Base-by-base conservation (phyloP, 164 flowering plant species). In the Brasenia schreberi region DNA sequence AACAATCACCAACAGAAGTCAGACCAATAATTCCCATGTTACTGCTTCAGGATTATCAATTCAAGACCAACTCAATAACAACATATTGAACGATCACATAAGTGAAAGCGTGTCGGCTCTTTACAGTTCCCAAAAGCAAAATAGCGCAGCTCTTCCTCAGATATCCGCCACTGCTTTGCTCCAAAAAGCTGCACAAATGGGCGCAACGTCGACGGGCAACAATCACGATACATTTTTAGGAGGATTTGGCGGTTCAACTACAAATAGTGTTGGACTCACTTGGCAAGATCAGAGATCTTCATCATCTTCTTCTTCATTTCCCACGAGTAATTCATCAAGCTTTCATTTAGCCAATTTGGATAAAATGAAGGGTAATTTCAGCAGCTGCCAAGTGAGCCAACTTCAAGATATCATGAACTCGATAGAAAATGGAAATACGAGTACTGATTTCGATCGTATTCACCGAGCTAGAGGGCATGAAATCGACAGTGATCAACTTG, bases 351-450 rank as follows among this genome's bases (percentile, higher is more conserved):
- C 27, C 27, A 23, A 23, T 23, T 23, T 23, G 27, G 27, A 56
- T 56, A 0, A 56, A 56, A 56, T 56, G 59, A 56, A n/a, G 59
- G 18, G 64, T 27, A 73, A 73, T 60, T 79, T 71, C 63, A 66
- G 27, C 27, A 23, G 59, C n/a, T 12, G 59, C 12, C 16, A 56
- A 56, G 59, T 71, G 17, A 77, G 61, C 67, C 72, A 83, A 19
- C 71, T 87, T 17, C 86, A 84, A 62, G 86, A 78, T 11, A 62
- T 87, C 10, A 83, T 83, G 86, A 84, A 79, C 64, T 78, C 86
- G 19, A 71, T 86, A 39, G 82, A 23, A 23, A 23, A 23, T 0
- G 27, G 27, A 23, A 23, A 23, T 23, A 23, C 27, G 27, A 23
- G 1, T 23, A 23, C 27, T 23, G 27, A 23, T 23, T 23, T 23